phyloP scores from a whole-genome alignment of 768 basidiomycete genomes.

The Lentinula guzmanii region DNA sequence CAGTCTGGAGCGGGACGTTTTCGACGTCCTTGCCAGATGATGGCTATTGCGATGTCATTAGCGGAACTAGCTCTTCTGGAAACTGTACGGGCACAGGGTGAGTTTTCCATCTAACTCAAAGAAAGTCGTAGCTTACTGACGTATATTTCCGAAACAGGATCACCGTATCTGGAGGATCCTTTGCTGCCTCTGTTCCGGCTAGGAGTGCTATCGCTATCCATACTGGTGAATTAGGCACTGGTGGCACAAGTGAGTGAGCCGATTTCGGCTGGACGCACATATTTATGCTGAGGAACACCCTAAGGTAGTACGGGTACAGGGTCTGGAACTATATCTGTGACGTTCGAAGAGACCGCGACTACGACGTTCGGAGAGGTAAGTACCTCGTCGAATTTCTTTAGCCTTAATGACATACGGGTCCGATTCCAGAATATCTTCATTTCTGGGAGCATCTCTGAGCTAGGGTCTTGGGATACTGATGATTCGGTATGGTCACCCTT shows the following conservation, averaged over 20 bases:
- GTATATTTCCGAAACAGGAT: constrained; percentile 24
- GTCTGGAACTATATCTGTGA: constrained; percentile 27
- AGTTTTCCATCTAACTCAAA: constrained; percentile 12
- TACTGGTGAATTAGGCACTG: constrained; percentile 32
- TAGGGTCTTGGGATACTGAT: constrained; percentile 45
- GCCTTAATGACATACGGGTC: not conserved
- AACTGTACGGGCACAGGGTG: constrained; percentile 48
- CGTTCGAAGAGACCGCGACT: constrained; percentile 48
- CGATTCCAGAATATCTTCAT: constrained; percentile 50
- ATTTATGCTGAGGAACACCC: not conserved
- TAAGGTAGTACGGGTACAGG: constrained; percentile 8
- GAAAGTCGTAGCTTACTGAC: not conserved
- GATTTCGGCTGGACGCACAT: not conserved
- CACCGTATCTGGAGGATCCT: constrained; percentile 41
- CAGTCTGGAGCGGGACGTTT: constrained; percentile 50
- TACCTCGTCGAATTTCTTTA: not conserved
- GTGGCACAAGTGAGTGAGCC: constrained; percentile 10
- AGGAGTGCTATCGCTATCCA: constrained; percentile 54
- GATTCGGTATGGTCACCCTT: constrained; percentile 28
- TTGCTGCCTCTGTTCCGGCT: constrained; percentile 44
- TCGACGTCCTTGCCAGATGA: constrained; percentile 52
- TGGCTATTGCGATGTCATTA: constrained; percentile 59
- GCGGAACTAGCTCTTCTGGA: constrained; percentile 33
- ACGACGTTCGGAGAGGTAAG: constrained; percentile 52
- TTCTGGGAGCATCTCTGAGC: constrained; percentile 47